These are phyloP conservation scores for Solanum raphanifolium DNA, from an alignment of 257 asterid species.

Conservation along the genomic window DNA sequence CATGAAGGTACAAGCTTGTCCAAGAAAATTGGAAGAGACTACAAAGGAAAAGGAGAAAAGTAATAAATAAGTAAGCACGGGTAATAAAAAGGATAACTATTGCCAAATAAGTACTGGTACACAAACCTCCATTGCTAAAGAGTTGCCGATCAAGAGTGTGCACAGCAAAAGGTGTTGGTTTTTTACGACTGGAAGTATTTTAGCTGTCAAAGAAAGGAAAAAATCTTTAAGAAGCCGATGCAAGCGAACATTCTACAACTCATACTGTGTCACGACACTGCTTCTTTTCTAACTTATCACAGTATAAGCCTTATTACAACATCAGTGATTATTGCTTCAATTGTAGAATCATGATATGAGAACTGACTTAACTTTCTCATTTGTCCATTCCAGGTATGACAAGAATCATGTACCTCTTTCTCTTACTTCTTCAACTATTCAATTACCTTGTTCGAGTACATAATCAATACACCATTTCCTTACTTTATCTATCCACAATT, in stretches of 20 bases:
- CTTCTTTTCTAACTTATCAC: background rate
- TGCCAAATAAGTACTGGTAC: constrained; percentile 1
- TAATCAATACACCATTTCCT: background rate
- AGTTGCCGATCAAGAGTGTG: constrained; percentile 99
- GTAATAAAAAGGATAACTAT: background rate
- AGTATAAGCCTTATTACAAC: background rate
- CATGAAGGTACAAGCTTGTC: constrained; percentile 97
- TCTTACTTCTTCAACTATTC: background rate
- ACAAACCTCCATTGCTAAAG: constrained; percentile 98
- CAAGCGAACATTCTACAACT: background rate
- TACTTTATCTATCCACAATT: background rate
- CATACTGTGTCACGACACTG: background rate
- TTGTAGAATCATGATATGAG: background rate
- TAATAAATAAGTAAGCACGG: background rate
- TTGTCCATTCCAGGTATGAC: background rate
- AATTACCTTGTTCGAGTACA: background rate
- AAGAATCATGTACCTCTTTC: background rate
- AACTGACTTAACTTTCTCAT: background rate
- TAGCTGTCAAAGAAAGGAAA: constrained; percentile 48
- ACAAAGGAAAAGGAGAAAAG: constrained; percentile 1
- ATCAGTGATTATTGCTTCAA: background rate
- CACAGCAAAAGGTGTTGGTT: constrained; percentile 97
- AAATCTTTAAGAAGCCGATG: background rate
- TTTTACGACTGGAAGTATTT: constrained; percentile 92
- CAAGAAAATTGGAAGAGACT: constrained; percentile 98